phyloP scores from a whole-genome alignment of 1,284 basidiomycete species.

The Papiliotrema flavescens region DNA sequence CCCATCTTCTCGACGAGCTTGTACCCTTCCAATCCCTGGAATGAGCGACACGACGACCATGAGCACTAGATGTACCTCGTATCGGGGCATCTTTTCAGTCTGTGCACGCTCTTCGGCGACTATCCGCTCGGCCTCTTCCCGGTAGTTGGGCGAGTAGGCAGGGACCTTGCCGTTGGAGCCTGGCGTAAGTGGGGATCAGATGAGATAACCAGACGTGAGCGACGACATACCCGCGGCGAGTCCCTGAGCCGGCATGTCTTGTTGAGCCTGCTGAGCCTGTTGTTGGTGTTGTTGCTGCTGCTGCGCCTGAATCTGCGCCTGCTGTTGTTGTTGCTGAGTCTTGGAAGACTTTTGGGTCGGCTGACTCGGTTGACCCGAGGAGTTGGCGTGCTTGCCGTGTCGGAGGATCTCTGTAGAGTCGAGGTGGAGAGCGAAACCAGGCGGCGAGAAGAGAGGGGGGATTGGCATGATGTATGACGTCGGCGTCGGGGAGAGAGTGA shows the following conservation, averaged over 20 bases:
- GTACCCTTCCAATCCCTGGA: slow-evolving; percentile 74
- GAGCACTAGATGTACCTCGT: slow-evolving; percentile 52
- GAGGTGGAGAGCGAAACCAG: slow-evolving; percentile 9
- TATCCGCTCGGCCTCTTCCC: slow-evolving; percentile 66
- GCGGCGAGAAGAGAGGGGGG: neutral
- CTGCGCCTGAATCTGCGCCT: slow-evolving; percentile 20
- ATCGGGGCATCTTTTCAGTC: slow-evolving; percentile 71
- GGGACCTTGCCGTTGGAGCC: slow-evolving; percentile 22
- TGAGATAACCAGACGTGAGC: neutral
- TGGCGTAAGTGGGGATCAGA: too few relatives aligned
- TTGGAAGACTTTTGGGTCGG: slow-evolving; percentile 11
- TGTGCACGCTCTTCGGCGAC: slow-evolving; percentile 72
- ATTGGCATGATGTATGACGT: neutral
- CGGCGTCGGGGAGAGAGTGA: neutral
- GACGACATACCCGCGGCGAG: slow-evolving; percentile 12
- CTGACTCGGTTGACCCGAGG: slow-evolving; percentile 41
- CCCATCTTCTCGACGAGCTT: slow-evolving; percentile 88
- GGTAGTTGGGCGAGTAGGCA: slow-evolving; percentile 48
- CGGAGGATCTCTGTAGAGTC: slow-evolving; percentile 69
- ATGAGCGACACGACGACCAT: slow-evolving; percentile 4
- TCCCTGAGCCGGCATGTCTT: slow-evolving; percentile 30
- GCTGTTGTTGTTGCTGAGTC: slow-evolving; percentile 7
- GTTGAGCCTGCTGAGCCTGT: slow-evolving; percentile 45
- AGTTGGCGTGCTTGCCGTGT: slow-evolving; percentile 64
- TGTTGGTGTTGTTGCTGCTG: slow-evolving; percentile 31